These are phyloP conservation scores for Glebionis coronaria DNA, from an alignment of 129 eudicot genomes.

Conservation along the genomic window DNA sequence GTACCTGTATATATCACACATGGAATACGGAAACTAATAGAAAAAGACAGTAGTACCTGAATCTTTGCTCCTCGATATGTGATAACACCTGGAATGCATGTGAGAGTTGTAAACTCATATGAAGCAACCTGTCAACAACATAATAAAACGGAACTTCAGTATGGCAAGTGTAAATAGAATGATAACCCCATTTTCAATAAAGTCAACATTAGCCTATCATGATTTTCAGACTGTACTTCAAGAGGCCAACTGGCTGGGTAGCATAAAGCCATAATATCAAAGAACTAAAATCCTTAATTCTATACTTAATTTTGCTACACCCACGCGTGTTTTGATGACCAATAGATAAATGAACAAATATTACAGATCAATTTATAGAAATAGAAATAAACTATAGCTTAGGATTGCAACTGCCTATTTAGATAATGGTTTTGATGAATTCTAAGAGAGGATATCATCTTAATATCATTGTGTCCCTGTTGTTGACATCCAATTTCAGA, in stretches of 20 bases:
- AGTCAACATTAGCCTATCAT: neutral
- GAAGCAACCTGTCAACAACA: constrained; percentile 81
- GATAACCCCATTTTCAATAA: constrained; percentile 8
- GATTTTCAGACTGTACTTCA: no score
- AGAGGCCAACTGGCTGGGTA: no score
- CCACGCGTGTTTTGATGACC: neutral
- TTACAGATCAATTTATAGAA: neutral
- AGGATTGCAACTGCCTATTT: constrained; percentile 6
- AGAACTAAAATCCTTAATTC: no score
- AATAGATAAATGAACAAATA: neutral
- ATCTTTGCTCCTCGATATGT: constrained; percentile 97
- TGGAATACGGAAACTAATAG: neutral
- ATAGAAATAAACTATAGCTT: neutral
- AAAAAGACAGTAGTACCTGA: constrained; percentile 57
- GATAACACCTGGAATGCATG: constrained; percentile 99
- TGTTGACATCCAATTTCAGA: neutral
- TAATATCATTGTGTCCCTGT: neutral
- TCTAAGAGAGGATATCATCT: neutral
- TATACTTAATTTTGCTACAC: no score
- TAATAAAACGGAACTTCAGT: constrained; percentile 11
- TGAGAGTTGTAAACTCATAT: constrained; percentile 93
- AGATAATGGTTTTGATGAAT: neutral
- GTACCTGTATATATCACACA: constrained; percentile 3
- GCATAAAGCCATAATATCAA: no score
- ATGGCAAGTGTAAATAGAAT: neutral